Percentiles rank a stretch among this genome's conserved stretches.
Conservation (phyloP, 805 yeast genomes). For the Zygosaccharomyces kombuchaensis region DNA sequence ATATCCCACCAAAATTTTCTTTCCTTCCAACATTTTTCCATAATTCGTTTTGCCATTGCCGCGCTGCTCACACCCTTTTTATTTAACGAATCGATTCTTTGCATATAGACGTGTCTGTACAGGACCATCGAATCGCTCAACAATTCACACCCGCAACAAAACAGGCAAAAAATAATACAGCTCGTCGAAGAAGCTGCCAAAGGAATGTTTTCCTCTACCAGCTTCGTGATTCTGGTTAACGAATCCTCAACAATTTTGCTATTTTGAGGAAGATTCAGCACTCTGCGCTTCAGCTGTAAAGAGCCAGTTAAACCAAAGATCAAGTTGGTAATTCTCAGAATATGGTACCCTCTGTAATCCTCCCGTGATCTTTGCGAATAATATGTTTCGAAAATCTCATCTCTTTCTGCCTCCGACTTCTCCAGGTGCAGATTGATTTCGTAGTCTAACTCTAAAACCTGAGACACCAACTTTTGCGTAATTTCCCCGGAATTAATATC, state of each 20-base stretch:
- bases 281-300: conserved; percentile 54
- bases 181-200: conserved; percentile 15
- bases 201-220: conserved; percentile 26
- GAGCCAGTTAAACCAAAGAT: conserved; percentile 51
- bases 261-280: conserved; percentile 44
- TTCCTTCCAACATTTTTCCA: conserved; percentile 25
- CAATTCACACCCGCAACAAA: conserved; percentile 26
- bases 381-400: conserved; percentile 20
- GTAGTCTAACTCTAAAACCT: conserved; percentile 41
- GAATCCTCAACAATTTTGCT: conserved; percentile 43
- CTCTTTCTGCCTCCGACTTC: conserved; percentile 27
- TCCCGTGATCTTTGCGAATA: conserved; percentile 8
- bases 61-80: conserved; percentile 22
- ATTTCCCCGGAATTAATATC: conserved; percentile 15
- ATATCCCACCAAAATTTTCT: conserved; percentile 25
- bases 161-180: conserved; percentile 21
- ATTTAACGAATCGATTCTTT: conserved; percentile 13
- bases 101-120: conserved; percentile 14
- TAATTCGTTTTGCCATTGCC: conserved; percentile 16
- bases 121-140: conserved; percentile 11
- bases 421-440: conserved; percentile 25
- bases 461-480: conserved; percentile 9
- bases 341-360: conserved; percentile 20
- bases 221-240: conserved; percentile 10
- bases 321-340: conserved; percentile 47